These are phyloP conservation scores for Anethum foeniculum DNA, from an alignment of 140 eudicot species.

Conservation along the genomic window DNA sequence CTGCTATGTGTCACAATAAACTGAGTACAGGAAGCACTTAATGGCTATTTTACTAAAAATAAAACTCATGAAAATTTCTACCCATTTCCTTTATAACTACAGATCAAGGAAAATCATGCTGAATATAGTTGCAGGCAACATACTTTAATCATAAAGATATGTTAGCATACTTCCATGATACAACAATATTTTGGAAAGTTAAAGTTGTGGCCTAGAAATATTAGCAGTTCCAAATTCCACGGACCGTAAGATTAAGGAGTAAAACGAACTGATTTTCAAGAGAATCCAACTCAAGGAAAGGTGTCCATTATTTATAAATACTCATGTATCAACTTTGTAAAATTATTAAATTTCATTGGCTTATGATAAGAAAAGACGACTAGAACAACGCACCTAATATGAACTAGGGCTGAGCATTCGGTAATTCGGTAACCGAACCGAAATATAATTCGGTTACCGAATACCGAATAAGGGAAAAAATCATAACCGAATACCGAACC, in stretches of 20 bases:
- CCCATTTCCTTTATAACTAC: neutral
- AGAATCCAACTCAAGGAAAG: neutral
- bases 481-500: too few species aligned
- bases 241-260: neutral
- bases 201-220: neutral
- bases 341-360: too few species aligned
- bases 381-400: too few species aligned
- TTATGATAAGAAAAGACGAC: too few species aligned
- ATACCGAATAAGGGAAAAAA: too few species aligned
- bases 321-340: neutral
- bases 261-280: neutral
- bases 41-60: neutral
- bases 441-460: too few species aligned
- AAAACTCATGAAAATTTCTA: neutral
- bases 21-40: neutral
- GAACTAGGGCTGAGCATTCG: too few species aligned
- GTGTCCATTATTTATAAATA: neutral
- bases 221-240: neutral
- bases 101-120: neutral
- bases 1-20: neutral
- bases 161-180: neutral
- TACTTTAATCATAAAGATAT: neutral
- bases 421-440: too few species aligned
- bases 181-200: neutral
- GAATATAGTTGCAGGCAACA: neutral